Percentiles rank a stretch among this genome's conserved stretches.
phyloP scores from a whole-genome alignment of 306 rosid genomes.

The Vachellia collinsii region DNA sequence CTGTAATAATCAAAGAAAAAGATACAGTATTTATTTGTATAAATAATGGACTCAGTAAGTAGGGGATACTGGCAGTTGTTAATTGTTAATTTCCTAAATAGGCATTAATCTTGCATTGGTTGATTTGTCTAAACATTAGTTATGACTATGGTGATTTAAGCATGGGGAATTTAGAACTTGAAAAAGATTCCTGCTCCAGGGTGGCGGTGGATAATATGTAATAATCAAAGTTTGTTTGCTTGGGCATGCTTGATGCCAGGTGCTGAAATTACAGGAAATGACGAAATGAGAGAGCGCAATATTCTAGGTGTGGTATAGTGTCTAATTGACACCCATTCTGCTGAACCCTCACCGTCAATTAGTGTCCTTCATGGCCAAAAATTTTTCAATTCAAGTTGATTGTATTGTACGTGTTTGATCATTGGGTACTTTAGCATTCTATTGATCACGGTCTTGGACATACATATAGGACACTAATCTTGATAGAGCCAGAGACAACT shows the following conservation, averaged over 20 bases:
- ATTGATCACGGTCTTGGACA: conserved; percentile 32
- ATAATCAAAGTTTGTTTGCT: not conserved
- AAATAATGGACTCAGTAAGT: not conserved
- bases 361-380: conserved; percentile 18
- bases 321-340: not conserved
- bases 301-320: not conserved
- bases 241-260: conserved; percentile 16
- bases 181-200: conserved; percentile 29
- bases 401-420: conserved; percentile 27
- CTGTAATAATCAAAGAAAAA: not conserved
- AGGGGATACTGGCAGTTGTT: not conserved
- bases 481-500: conserved; percentile 65
- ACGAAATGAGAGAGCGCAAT: conserved; percentile 9
- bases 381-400: conserved; percentile 18
- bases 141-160: conserved; percentile 30
- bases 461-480: conserved; percentile 59
- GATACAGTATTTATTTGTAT: not conserved
- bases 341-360: conserved; percentile 17
- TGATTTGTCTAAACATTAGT: conserved; percentile 1
- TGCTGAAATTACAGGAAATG: not conserved
- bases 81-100: not conserved
- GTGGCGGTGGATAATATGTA: not conserved
- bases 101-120: not conserved
- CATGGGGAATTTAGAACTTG: conserved; percentile 20
- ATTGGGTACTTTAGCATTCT: conserved; percentile 19